A percentile compares a stretch with the other conserved stretches of the same genome.
phyloP scores from a whole-genome alignment of 805 yeast genomes.

The Torulaspora gathmanii region DNA sequence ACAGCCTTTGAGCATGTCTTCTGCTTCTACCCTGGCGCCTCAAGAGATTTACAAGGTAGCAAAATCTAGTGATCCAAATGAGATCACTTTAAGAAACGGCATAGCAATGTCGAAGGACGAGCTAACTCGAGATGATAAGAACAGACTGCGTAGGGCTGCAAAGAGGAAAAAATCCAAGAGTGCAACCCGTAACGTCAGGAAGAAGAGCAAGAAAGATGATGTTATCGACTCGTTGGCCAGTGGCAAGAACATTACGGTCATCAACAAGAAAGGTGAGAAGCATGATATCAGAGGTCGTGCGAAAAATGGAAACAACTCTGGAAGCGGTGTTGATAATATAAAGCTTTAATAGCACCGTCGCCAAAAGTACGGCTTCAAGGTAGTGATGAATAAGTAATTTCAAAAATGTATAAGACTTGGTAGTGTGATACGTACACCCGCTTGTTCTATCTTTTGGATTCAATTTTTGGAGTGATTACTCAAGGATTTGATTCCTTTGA shows the following conservation, averaged over 20 bases:
- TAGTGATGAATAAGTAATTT: not conserved
- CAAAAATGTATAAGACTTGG: not conserved
- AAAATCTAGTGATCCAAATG: constrained; percentile 47
- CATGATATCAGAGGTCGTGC: constrained; percentile 67
- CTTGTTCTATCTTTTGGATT: too few relatives aligned
- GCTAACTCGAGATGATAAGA: constrained; percentile 76
- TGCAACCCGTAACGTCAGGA: constrained; percentile 33
- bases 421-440: too few relatives aligned
- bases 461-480: constrained; percentile 35
- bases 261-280: constrained; percentile 70
- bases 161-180: constrained; percentile 72
- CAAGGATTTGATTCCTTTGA: constrained; percentile 53
- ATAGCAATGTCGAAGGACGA: constrained; percentile 77
- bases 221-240: constrained; percentile 65
- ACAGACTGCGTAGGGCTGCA: constrained; percentile 77
- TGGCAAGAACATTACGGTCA: constrained; percentile 73
- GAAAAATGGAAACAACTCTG: constrained; percentile 37
- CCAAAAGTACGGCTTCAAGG: not conserved
- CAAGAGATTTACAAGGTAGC: constrained; percentile 75
- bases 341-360: constrained; percentile 3
- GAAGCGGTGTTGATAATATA: constrained; percentile 4
- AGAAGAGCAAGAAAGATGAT: constrained; percentile 52
- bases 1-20: constrained; percentile 79
- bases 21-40: constrained; percentile 79
- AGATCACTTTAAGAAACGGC: constrained; percentile 71